These are phyloP conservation scores for Yamadazyma phyllophila DNA, from an alignment of 805 yeast species.

Conservation along the genomic window DNA sequence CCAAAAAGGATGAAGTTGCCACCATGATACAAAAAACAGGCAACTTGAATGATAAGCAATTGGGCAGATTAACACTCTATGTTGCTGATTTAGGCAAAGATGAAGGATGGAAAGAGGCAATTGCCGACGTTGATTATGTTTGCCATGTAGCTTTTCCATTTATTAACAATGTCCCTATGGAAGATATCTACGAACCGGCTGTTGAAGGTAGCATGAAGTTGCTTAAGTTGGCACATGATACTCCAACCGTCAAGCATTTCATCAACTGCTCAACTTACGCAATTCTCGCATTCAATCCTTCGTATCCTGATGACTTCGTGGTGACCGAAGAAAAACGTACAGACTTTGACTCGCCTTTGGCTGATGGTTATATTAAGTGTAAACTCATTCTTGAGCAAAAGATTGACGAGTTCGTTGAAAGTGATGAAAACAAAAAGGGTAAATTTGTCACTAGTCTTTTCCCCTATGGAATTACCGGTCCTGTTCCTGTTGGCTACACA, in stretches of 20 bases:
- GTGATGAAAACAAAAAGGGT: slow-evolving; percentile 5
- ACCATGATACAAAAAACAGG: slow-evolving; percentile 2
- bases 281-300: neutral
- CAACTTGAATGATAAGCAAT: neutral
- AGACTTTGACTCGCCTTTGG: neutral
- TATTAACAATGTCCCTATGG: slow-evolving; percentile 1
- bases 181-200: slow-evolving; percentile 1
- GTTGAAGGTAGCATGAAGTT: slow-evolving; percentile 3
- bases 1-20: neutral
- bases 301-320: neutral
- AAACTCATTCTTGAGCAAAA: slow-evolving; percentile 9
- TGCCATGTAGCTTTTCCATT: slow-evolving; percentile 11
- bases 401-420: slow-evolving; percentile 11
- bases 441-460: slow-evolving; percentile 3
- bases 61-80: neutral
- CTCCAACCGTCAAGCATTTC: slow-evolving; percentile 6
- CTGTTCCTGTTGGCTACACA: slow-evolving; percentile 7
- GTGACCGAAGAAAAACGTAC: slow-evolving; percentile 4
- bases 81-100: slow-evolving; percentile 11
- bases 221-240: slow-evolving; percentile 3
- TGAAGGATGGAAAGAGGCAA: slow-evolving; percentile 15
- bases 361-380: slow-evolving; percentile 7
- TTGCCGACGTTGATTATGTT: slow-evolving; percentile 9
- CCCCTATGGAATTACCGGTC: slow-evolving; percentile 10
- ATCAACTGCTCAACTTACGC: slow-evolving; percentile 2